Evolutionary conservation across 768 basidiomycete species (phyloP), one percentile per base, ranked within the genome.

Genomic region (Imleria badia): DNA sequence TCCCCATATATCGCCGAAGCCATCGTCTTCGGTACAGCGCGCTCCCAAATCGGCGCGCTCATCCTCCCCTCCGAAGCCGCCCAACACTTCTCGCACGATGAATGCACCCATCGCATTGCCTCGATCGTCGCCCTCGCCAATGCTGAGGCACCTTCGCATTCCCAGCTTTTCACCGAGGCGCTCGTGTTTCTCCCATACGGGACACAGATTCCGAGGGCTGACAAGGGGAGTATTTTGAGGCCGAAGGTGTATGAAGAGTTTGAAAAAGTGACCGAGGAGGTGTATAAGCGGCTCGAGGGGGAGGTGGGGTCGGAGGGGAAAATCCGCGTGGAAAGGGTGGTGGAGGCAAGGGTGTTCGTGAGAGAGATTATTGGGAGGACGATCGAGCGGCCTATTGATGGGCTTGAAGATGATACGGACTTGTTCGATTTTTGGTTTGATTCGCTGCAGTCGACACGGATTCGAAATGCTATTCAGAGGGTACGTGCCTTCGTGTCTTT

Each of bases 81-180:
- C 8, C 67, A 69, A 31, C 53, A 63, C 22, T 54, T 53, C 19
- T 60, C 68, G 10, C 59, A 45, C 15, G 62, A 62, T n/a, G 68
- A 75, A 23, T 67, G 70, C 40, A 29, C 15, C 61, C 72, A 26
- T 58, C 81, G 54, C 71, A 73, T 67, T 1, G 50, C 60, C 65
- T 76, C 81, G 6, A 75, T 76, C 11, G 62, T 84, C 51, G 76
- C 76, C 14, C 67, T 74, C n/a, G 81, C 81, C 31, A 84, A 84
- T 58, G 66, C 68, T 1, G 66, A 74, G 2, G 80, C 82, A 5
- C 82, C 82, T 1, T 74, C 75, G 2, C 83, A 84, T 56, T 81
- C 82, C 1, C 73, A 78, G 15, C 69, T 84, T 20, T 66, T 76
- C 0, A 73, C 75, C 0, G 83, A 84, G 55, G 78, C 80, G 63